Evolutionary conservation across 305 asterid species (phyloP), one percentile per base, ranked within the genome.

Genomic region (Ilex paraguariensis): DNA sequence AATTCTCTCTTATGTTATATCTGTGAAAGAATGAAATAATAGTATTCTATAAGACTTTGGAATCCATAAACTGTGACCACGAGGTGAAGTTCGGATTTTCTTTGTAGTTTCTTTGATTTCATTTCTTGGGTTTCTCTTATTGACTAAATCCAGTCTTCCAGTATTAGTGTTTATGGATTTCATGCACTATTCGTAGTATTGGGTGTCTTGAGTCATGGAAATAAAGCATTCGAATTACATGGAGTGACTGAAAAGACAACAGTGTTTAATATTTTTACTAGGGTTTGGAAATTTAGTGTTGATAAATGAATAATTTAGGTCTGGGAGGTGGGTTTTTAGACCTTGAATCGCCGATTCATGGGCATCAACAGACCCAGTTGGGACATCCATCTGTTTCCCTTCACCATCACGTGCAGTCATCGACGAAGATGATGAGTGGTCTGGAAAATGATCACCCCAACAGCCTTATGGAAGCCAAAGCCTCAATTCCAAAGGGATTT

Each of bases 311-410:
- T 50, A 50, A 50, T 50, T 50, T 14, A 5, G 54, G 54, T 50
- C 17, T 14, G 15, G 54, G 54, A n/a, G 54, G 54, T 50, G 54
- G 54, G 54, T 50, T 50, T 50, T 50, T 50, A 50, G 54, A 50
- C 13, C 54, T 50, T 4, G n/a, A n/a, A 42, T 42, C 48, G 8
- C 12, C 48, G 12, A 42, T 42, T 11, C 48, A 42, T 42, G 3
- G 48, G 48, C 39, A 59, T 40, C 81, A 67, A 62, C 74, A 54
- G 7, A 64, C 67, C n/a, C 61, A 67, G 36, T 48, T n/a, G 54
- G 36, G 69, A 56, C 59, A 55, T 70, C 45, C 56, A 46, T 71
- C 56, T 58, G 49, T 31, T 31, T 12, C 50, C 21, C 70, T 33
- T n/a, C 56, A 52, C 56, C 60, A 68, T 44, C 64, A 54, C 4